phyloP scores from a whole-genome alignment of 192 early-diverging fungal genomes.

The Fimicolochytrium jonesii region DNA sequence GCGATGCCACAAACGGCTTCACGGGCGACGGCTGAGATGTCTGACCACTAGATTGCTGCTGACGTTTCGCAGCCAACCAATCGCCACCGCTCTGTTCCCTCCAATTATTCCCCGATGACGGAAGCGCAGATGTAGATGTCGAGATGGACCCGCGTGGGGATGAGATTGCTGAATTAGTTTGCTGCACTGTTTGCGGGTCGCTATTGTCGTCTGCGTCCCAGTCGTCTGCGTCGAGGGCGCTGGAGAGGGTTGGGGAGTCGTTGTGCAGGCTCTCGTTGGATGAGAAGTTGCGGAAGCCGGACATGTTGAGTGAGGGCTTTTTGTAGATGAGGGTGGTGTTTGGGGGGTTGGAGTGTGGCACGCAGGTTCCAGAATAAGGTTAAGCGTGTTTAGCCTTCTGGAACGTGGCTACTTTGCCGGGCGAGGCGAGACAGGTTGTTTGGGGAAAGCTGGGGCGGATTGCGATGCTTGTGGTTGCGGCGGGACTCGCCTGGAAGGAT shows the following conservation, averaged over 20 bases:
- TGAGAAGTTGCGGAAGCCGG: slow-evolving; percentile 30
- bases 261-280: neutral
- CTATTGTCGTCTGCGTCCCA: slow-evolving; percentile 21
- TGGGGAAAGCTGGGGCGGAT: too few species aligned
- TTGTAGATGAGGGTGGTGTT: neutral
- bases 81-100: slow-evolving; percentile 21
- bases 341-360: neutral
- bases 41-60: neutral
- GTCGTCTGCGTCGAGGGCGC: slow-evolving; percentile 33
- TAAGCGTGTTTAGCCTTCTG: too few species aligned
- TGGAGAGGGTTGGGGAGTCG: slow-evolving; percentile 17
- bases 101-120: slow-evolving; percentile 21
- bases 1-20: neutral
- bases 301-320: slow-evolving; percentile 26
- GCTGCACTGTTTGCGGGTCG: neutral
- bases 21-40: neutral
- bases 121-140: neutral
- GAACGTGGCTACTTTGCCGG: too few species aligned
- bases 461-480: too few species aligned
- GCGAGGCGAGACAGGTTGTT: too few species aligned
- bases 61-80: slow-evolving; percentile 13
- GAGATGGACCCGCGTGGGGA: neutral
- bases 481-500: too few species aligned
- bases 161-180: neutral
- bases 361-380: too few species aligned